Evolutionary conservation across 2,329 filamentous ascomycete species (phyloP), one percentile per base, ranked within the genome.

Genomic region (Arthrobotrys pseudoclavata): DNA sequence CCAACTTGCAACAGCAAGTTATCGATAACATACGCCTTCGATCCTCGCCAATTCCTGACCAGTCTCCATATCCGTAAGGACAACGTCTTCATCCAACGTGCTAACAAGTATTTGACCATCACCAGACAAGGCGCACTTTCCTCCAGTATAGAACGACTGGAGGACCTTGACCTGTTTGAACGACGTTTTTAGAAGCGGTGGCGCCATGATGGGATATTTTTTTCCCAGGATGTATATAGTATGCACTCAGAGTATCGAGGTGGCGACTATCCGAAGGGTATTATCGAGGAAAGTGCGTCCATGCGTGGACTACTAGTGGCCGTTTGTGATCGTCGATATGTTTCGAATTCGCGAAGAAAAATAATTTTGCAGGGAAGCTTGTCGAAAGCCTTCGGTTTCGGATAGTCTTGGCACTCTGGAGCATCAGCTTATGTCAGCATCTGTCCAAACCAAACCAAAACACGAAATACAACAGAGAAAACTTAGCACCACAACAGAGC

Each of bases 81-180:
- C 86, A 18, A 90, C 94, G 88, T 97, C 93, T 83, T 99, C 96
- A 40, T 92, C 94, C n/a, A 98, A 86, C 40, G 92, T 94, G 24
- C 94, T 94, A 50, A 94, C 95, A 68, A 99, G 87, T 79, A 98
- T 89, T 81, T 89, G 89, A 63, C 94, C 94, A 84, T 89, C 89
- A 83, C 90, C 89, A 86, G 95, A 93, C 78, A 98, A 88, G 31
- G 93, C 90, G 75, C 97, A 90, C 80, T 92, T 91, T 50, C 96
- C 96, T 68, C 96, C 96, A 1, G 95, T 97, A 83, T 96, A 97
- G 61, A 98, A 95, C 20, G 96, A 96, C 81, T 94, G 92, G 69
- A 99, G 92, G 57, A 93, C 92, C 82, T 91, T 90, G 80, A 88
- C 88, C 74, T 91, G 89, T 82, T 96, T 92, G 84, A 97, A 99